Evolutionary conservation across 305 asterid genomes (phyloP), one percentile per base, ranked within the genome.

Genomic region (Andrographis paniculata): DNA sequence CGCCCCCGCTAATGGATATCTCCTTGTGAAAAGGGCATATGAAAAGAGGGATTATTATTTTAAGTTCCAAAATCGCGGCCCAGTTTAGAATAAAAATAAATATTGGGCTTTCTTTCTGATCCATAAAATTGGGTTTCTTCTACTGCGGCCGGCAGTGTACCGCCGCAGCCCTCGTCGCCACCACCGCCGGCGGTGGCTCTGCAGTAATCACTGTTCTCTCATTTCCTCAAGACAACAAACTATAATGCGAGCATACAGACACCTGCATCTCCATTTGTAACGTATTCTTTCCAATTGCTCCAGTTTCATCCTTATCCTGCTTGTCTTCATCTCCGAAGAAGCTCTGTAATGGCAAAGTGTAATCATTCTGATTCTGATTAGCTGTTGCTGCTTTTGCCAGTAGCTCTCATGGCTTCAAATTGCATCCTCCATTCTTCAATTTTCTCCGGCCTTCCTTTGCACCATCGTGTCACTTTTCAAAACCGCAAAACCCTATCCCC

Each of bases 341-440:
- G 37, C 37, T 8, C 37, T 31, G 13, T 5, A 6, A 31, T 31
- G 37, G 11, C 11, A 10, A 6, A 5, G 12, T 31, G 37, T 31
- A 31, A 31, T 8, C 10, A 31, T 31, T 31, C 11, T 31, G 37
- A 11, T 6, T 11, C 12, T 3, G 6, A 6, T 31, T 10, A 1
- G 14, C 2, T 31, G 37, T 3, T 31, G 2, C 11, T 31, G 37
- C 1, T 37, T 37, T 14, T 6, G 8, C 3, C 42, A 5, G 6
- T 14, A 3, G 14, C 19, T 52, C 67, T 43, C 50, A 80, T 79
- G 91, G 84, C 87, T 27, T 61, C 65, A 60, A 62, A 48, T 52
- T 63, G 56, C 66, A 41, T 42, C 55, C 67, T 69, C 68, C 60
- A 62, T 58, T 63, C 79, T 67, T 61, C 77, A 17, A 62, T 76